A percentile compares a stretch with the other conserved stretches of the same genome.
Evolutionary conservation across 371 early-diverging fungal genomes (phyloP).

Genomic region (Haplosporangium sp.): DNA sequence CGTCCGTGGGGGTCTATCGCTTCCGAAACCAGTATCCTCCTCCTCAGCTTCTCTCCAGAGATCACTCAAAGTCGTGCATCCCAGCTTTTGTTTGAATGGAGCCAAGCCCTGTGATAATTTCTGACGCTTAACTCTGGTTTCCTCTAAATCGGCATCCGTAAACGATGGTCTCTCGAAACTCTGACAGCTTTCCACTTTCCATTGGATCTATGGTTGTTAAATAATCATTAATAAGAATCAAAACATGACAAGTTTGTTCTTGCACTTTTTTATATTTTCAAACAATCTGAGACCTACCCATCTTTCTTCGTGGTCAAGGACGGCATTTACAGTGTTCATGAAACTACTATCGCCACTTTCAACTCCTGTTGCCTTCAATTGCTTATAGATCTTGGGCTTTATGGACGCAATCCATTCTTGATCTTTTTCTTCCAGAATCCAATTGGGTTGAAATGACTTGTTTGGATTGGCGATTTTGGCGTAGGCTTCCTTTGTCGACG

Average conservation of each 20-base stretch:
- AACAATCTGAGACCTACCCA: conserved; percentile 29
- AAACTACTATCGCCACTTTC: conserved; percentile 34
- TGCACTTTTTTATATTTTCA: neutral
- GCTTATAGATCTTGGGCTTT: conserved; percentile 28
- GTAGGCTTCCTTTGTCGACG: conserved; percentile 31
- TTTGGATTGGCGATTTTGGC: conserved; percentile 48
- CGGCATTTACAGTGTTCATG: conserved; percentile 19
- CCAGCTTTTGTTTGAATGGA: conserved; percentile 38
- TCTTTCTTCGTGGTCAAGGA: conserved; percentile 29
- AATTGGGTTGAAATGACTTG: conserved; percentile 47
- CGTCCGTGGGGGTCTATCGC: conserved; percentile 12
- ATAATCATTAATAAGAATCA: neutral
- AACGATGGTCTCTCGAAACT: conserved; percentile 32
- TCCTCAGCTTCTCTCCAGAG: conserved; percentile 32
- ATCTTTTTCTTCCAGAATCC: conserved; percentile 37
- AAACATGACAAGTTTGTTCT: neutral
- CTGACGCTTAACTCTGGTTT: conserved; percentile 19
- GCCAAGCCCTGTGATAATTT: conserved; percentile 19
- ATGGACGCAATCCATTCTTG: conserved; percentile 28
- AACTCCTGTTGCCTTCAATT: conserved; percentile 19
- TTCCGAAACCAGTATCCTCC: conserved; percentile 14
- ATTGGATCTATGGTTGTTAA: conserved; percentile 28
- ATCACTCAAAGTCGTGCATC: conserved; percentile 20
- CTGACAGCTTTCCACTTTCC: conserved; percentile 46
- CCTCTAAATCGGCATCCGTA: conserved; percentile 18